Evolutionary conservation across 1,139 yeast genomes (phyloP).

Genomic region (Blastobotrys persicus): DNA sequence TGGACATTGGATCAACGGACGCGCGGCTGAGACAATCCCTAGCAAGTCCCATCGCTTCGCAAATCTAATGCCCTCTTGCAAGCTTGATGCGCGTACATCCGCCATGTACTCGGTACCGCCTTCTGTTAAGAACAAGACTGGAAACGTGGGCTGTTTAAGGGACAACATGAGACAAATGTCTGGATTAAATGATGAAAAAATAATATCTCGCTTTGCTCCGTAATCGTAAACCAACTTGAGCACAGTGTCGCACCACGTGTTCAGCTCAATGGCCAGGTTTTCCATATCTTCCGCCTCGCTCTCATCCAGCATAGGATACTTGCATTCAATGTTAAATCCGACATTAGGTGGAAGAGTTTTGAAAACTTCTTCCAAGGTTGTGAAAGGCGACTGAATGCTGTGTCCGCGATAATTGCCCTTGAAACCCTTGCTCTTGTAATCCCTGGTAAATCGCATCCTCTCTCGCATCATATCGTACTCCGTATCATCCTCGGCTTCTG

Average conservation of each 20-base stretch:
- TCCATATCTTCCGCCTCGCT: conserved; percentile 89
- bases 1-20: conserved; percentile 82
- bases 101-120: conserved; percentile 82
- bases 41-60: conserved; percentile 88
- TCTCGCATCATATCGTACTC: conserved; percentile 44
- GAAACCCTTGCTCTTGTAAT: conserved; percentile 81
- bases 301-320: conserved; percentile 94
- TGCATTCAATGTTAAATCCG: conserved; percentile 93
- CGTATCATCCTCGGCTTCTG: conserved; percentile 23
- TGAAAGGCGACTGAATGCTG: conserved; percentile 88
- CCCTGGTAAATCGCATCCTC: conserved; percentile 81
- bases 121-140: conserved; percentile 77
- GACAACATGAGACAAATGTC: conserved; percentile 84
- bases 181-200: conserved; percentile 93
- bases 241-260: conserved; percentile 78
- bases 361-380: conserved; percentile 82
- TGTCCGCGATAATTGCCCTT: conserved; percentile 91
- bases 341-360: conserved; percentile 75
- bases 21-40: conserved; percentile 90
- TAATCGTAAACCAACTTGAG: conserved; percentile 77
- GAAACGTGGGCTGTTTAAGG: conserved; percentile 89
- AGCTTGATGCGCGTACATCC: conserved; percentile 80
- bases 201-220: conserved; percentile 75
- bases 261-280: conserved; percentile 77
- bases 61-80: conserved; percentile 89